A percentile compares a stretch with the other conserved stretches of the same genome.
Evolutionary conservation across 352 stramenopile genomes (phyloP).

Genomic region (Saprolegnia diclina): DNA sequence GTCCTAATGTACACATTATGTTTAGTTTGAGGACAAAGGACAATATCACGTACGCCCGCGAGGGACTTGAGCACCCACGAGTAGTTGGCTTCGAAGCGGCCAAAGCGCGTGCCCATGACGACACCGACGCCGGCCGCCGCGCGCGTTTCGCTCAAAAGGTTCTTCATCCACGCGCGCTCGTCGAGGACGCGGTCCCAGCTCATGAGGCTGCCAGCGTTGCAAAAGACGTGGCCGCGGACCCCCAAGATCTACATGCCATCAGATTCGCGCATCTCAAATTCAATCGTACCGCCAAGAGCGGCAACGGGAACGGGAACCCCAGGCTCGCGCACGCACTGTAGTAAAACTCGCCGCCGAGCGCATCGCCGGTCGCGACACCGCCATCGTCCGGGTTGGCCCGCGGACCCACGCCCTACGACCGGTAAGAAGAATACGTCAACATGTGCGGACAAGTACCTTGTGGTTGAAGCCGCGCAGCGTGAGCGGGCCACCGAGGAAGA

Average conservation of each 20-base stretch:
- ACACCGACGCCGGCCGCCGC: constrained; percentile 80
- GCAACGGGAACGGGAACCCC: constrained; percentile 79
- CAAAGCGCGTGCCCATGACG: constrained; percentile 80
- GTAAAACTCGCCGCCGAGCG: constrained; percentile 84
- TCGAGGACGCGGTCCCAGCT: constrained; percentile 78
- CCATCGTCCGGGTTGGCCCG: constrained; percentile 75
- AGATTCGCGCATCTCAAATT: neutral
- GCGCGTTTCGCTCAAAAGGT: constrained; percentile 80
- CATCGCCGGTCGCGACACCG: constrained; percentile 72
- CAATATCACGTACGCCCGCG: constrained; percentile 45
- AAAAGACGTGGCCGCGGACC: constrained; percentile 84
- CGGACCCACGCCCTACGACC: constrained; percentile 78
- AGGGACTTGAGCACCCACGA: constrained; percentile 86
- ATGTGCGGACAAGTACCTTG: constrained; percentile 14
- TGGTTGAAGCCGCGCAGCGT: constrained; percentile 87
- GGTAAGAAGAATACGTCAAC: constrained; percentile 31
- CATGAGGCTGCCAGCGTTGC: constrained; percentile 86
- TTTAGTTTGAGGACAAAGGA: constrained; percentile 15
- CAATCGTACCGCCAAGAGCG: constrained; percentile 61
- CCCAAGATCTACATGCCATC: constrained; percentile 51
- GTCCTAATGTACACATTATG: constrained; percentile 40
- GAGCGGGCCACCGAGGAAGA: constrained; percentile 87
- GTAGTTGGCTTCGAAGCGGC: constrained; percentile 87
- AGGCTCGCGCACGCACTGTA: constrained; percentile 82
- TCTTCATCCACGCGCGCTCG: constrained; percentile 88